Base-by-base conservation (phyloP, 2,329 filamentous ascomycete genomes). In the Alternaria gansuensis region DNA sequence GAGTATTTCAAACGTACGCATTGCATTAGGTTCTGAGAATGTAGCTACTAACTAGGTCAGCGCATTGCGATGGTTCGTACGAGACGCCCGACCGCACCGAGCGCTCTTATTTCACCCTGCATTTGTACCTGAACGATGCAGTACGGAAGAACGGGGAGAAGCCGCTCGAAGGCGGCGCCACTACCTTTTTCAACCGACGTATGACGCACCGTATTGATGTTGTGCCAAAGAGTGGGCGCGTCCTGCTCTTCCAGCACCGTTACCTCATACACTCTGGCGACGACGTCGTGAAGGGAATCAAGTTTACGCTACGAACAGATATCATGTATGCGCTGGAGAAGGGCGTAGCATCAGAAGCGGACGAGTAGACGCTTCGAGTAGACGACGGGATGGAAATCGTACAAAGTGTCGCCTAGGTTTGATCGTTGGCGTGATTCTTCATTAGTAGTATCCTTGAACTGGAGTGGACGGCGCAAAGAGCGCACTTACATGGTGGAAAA, bases 1-100 rank as follows among this genome's bases (percentile, higher is more conserved):
- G 87, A 93, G 68, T 94, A 88, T 72, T 95, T 96, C 69, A 84
- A 83, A 60, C 82, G 81, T 75, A 66, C 36, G 68, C 64, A 37
- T 46, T 8, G 17, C 11, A 14, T 23, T 37, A 8, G 10, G 8
- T 45, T 2, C 4, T 33, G 46, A 17, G 8, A 28, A 51, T 13
- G 29, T 31, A 41, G 46, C 17, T 52, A 39, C 63, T 73, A 48
- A 75, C 51, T 24, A 34, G 24, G 21, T 17, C 52, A 77, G 87
- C 88, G 4, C 91, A 94, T 71, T 88, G 84, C 64, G 91, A 94
- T 70, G 87, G 85, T 0, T 68, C 79, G 0, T 94, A 90, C 66
- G 79, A 79, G 49, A 88, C 86, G 14, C 81, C 83, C 0, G 83
- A 86, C 52, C n/a, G 80, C 7, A 78, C 74, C 21, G 81, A 86